Base-by-base conservation (phyloP, 257 asterid genomes). In the Solanum acaule region DNA sequence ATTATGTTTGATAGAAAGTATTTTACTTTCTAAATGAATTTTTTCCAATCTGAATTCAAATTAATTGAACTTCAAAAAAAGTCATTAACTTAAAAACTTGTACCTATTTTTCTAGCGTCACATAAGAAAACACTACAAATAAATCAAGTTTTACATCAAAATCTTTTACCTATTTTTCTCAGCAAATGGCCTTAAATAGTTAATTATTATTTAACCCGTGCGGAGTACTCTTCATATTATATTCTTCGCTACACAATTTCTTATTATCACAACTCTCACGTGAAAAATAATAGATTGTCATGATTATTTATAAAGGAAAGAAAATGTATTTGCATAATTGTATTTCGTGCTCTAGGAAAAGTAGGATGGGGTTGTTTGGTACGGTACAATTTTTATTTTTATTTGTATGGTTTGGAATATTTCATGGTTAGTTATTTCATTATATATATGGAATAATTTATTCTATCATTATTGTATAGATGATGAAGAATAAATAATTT, bases 61-160 rank as follows among this genome's bases (percentile, higher is more conserved):
- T n/a, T n/a, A n/a, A n/a, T n/a, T n/a, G n/a, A n/a, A n/a, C n/a
- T n/a, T n/a, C n/a, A n/a, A n/a, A n/a, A n/a, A n/a, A n/a, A n/a
- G n/a, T n/a, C n/a, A n/a, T n/a, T n/a, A 46, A 20, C 18, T 23
- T 78, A 40, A 13, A n/a, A 20, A 22, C 11, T 46, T 56, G 25
- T 63, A n/a, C n/a, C 84, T 10, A 61, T 44, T 23, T 88, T 87
- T 88, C 56, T 40, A 1, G 35, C 11, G 88, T 90, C 94, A 13
- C 88, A 90, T 88, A 56, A 89, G 94, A 91, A 87, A 91, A 87
- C 0, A 89, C 90, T 72, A 49, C 33, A 84, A 23, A 87, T 10
- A 9, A 71, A 35, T 67, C 76, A 71, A 91, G 91, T 91, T 88
- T 88, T 87, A 89, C 49, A 91, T 92, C 92, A 75, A 87, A 89